Percentiles rank a stretch among this genome's conserved stretches.
Conservation (phyloP, 2,329 filamentous ascomycete genomes). For the Diaporthe ilicicola region DNA sequence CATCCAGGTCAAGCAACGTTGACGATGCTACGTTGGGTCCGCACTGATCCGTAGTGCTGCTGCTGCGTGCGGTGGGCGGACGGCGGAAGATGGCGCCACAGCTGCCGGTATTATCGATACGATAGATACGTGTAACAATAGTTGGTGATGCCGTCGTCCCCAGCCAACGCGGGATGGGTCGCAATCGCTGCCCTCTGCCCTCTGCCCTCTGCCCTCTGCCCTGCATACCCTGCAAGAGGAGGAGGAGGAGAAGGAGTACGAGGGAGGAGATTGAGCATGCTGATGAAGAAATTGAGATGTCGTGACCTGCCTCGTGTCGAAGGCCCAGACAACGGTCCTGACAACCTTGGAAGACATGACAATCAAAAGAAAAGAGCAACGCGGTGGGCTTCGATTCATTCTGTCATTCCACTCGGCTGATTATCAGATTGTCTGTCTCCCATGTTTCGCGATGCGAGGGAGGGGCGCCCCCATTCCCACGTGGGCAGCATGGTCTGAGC, state of each 20-base stretch:
- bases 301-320: slow-evolving; percentile 5
- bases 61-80: slow-evolving; percentile 4
- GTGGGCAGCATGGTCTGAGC: slow-evolving; percentile 14
- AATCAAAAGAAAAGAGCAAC: not conserved
- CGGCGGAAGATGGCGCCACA: slow-evolving; percentile 1
- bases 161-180: not conserved
- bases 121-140: not conserved
- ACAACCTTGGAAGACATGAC: slow-evolving; percentile 11
- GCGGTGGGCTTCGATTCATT: not conserved
- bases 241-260: not conserved
- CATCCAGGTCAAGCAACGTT: slow-evolving; percentile 11
- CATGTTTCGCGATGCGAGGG: slow-evolving; percentile 2
- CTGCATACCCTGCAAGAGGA: not conserved
- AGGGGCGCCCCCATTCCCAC: slow-evolving; percentile 9
- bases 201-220: too few species aligned
- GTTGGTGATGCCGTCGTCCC: not conserved
- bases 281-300: slow-evolving; percentile 9
- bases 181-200: not conserved
- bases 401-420: not conserved
- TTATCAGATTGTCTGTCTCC: not conserved
- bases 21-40: slow-evolving; percentile 15
- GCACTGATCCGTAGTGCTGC: not conserved
- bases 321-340: slow-evolving; percentile 13
- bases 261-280: not conserved
- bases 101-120: not conserved